Evolutionary conservation across 1,139 yeast genomes (phyloP).

Genomic region (Saccharomyces pastorianus): DNA sequence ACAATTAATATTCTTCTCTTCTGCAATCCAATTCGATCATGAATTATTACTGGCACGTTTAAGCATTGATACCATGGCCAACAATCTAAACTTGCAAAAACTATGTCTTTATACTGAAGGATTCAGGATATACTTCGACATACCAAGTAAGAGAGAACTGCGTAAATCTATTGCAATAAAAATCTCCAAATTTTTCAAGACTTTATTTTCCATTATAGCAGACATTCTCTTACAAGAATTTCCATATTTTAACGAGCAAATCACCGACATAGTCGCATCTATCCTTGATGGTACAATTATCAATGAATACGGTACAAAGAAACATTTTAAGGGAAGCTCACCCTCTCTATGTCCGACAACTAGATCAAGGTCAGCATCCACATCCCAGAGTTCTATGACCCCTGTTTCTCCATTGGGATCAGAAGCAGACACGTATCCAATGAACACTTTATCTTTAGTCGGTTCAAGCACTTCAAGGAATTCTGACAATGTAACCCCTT

Average conservation of each 20-base stretch:
- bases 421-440: conserved; percentile 9
- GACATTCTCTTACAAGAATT: conserved; percentile 21
- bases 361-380: conserved; percentile 4
- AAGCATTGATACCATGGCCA: conserved; percentile 11
- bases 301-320: conserved; percentile 15
- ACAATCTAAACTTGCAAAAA: conserved; percentile 14
- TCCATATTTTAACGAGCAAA: conserved; percentile 20
- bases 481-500: conserved; percentile 4
- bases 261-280: conserved; percentile 19
- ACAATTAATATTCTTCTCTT: conserved; percentile 24
- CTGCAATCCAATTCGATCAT: conserved; percentile 23
- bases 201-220: conserved; percentile 20
- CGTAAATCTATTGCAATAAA: conserved; percentile 15
- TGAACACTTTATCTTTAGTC: conserved; percentile 4
- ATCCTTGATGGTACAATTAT: conserved; percentile 20
- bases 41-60: conserved; percentile 15
- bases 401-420: conserved; percentile 6
- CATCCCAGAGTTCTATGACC: conserved; percentile 6
- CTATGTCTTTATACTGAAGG: conserved; percentile 26
- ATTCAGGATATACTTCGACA: conserved; percentile 22
- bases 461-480: conserved; percentile 7
- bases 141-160: conserved; percentile 17
- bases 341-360: conserved; percentile 7
- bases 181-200: conserved; percentile 21
- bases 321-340: conserved; percentile 7